Evolutionary conservation across 768 basidiomycete species (phyloP).

Genomic region (Mycena haematopus): DNA sequence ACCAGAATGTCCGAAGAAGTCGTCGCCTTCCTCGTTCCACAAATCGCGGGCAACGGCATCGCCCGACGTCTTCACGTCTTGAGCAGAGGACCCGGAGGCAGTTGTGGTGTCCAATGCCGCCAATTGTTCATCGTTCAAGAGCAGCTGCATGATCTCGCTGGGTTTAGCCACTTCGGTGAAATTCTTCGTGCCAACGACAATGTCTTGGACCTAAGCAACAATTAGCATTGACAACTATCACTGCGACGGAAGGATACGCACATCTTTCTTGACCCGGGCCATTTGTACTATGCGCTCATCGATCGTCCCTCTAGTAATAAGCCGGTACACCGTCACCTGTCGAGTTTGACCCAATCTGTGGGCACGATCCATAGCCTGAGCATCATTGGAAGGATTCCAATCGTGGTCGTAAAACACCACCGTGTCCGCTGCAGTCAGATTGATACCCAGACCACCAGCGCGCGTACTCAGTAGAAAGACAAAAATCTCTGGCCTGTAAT

Average conservation of each 20-base stretch:
- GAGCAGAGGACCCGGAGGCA: constrained; percentile 36
- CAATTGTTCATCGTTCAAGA: constrained; percentile 94
- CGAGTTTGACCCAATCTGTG: constrained; percentile 96
- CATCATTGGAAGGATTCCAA: constrained; percentile 97
- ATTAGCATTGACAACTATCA: constrained; percentile 7
- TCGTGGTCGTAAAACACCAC: constrained; percentile 96
- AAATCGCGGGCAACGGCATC: constrained; percentile 57
- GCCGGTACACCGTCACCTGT: constrained; percentile 94
- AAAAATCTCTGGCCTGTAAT: constrained; percentile 80
- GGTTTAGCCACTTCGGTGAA: constrained; percentile 93
- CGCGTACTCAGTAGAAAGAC: constrained; percentile 91
- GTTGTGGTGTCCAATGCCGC: constrained; percentile 66
- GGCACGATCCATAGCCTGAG: constrained; percentile 98
- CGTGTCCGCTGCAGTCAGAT: constrained; percentile 94
- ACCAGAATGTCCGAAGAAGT: constrained; percentile 76
- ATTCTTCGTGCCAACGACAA: constrained; percentile 97
- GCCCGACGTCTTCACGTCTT: constrained; percentile 35
- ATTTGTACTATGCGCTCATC: constrained; percentile 97
- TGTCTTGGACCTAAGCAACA: constrained; percentile 86
- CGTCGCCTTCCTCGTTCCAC: constrained; percentile 88
- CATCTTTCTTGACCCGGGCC: constrained; percentile 96
- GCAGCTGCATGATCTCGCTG: constrained; percentile 93
- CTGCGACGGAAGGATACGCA: constrained; percentile 41
- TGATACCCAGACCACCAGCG: constrained; percentile 96
- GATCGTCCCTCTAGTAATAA: constrained; percentile 93